Conservation (phyloP, 1,284 basidiomycete genomes). For the Microbotryum intermedium region DNA sequence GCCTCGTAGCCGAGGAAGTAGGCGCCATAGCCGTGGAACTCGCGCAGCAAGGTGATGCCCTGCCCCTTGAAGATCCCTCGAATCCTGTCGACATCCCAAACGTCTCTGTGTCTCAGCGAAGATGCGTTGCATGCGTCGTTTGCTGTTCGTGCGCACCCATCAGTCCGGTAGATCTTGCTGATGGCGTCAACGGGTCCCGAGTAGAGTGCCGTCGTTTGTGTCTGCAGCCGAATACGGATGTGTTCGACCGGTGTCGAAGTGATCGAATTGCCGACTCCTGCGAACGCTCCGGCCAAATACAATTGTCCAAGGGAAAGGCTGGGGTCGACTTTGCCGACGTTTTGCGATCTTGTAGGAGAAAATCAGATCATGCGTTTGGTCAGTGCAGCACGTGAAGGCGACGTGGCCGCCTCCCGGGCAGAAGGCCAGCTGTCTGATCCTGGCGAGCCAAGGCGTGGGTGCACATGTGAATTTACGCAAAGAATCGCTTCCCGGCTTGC, state of each 20-base stretch:
- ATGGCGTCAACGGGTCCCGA: conserved; percentile 78
- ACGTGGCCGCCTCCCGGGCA: conserved; percentile 9
- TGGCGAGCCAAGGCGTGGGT: too few species aligned
- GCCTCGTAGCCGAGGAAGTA: conserved; percentile 94
- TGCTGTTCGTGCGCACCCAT: conserved; percentile 45
- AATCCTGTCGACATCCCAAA: conserved; percentile 38
- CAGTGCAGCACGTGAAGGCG: too few species aligned
- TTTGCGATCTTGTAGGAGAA: conserved; percentile 41
- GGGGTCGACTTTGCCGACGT: conserved; percentile 53
- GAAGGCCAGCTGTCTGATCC: too few species aligned
- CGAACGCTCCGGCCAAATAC: conserved; percentile 66
- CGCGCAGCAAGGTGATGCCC: conserved; percentile 71
- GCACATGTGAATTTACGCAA: conserved; percentile 48
- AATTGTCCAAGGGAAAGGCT: conserved; percentile 59
- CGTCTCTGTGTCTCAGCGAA: too few species aligned
- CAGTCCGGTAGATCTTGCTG: conserved; percentile 61
- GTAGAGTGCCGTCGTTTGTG: conserved; percentile 59
- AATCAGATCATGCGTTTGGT: not conserved
- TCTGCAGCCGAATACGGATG: conserved; percentile 90
- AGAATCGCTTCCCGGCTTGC: conserved; percentile 80
- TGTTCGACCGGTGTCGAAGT: conserved; percentile 96
- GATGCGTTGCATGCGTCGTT: too few species aligned
- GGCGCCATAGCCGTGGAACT: conserved; percentile 37
- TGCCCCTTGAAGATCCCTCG: conserved; percentile 86
- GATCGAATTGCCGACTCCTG: conserved; percentile 81